These are phyloP conservation scores for Laguncularia racemosa DNA, from an alignment of 345 rosid species.

Conservation along the genomic window DNA sequence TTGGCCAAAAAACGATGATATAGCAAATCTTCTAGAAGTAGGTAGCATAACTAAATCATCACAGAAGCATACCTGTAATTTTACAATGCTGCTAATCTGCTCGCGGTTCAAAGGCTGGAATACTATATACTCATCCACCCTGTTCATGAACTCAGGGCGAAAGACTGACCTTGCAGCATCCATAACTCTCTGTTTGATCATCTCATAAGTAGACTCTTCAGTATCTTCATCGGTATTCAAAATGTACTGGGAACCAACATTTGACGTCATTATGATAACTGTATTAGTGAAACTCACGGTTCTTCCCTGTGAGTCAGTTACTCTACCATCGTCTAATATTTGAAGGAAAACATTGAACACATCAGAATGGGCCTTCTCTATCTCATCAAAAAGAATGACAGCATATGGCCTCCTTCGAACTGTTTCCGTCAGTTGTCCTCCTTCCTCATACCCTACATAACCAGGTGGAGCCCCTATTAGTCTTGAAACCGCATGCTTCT, in stretches of 20 bases:
- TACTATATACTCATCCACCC: constrained; percentile 96
- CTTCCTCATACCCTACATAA: constrained; percentile 96
- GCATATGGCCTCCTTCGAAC: constrained; percentile 94
- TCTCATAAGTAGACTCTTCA: constrained; percentile 61
- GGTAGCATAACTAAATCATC: background rate
- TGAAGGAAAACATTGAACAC: constrained; percentile 97
- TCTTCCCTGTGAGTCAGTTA: constrained; percentile 95
- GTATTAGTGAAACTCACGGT: constrained; percentile 94
- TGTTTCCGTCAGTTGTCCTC: constrained; percentile 90
- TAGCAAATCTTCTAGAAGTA: background rate
- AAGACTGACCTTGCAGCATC: constrained; percentile 96
- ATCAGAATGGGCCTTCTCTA: constrained; percentile 93
- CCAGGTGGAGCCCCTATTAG: constrained; percentile 99
- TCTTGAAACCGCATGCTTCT: constrained; percentile 95
- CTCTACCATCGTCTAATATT: constrained; percentile 93
- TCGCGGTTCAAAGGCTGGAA: constrained; percentile 90
- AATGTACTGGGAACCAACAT: constrained; percentile 88
- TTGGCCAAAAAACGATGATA: no score
- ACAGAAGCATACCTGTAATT: constrained; percentile 58
- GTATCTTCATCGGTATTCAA: constrained; percentile 54
- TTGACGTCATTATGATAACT: constrained; percentile 89
- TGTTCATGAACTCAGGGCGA: constrained; percentile 96
- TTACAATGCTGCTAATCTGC: constrained; percentile 79
- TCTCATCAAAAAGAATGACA: constrained; percentile 94
- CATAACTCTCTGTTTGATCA: constrained; percentile 76